Evolutionary conservation across 73 alveolate genomes (phyloP), one percentile per base, ranked within the genome.

Genomic region (Stentor roeselii): DNA sequence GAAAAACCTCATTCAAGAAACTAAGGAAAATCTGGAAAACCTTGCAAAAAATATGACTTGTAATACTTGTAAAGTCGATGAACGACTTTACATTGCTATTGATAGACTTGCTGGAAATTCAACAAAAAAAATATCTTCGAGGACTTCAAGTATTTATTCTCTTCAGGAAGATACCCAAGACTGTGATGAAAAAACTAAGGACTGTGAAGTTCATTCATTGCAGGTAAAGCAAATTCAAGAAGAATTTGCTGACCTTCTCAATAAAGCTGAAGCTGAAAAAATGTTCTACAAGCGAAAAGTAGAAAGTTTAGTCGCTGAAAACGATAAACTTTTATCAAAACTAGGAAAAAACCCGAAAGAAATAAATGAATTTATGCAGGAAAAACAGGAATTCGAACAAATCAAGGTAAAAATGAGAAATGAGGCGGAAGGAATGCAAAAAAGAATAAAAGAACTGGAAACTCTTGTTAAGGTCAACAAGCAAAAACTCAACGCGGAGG

Each of bases 271-370:
- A 67, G 80, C 80, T 67, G 80, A 67, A n/a, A 76, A 76, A 76
- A 76, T 36, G 32, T 76, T 76, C 39, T 76, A 76, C 39, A 76
- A 76, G 59, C 27, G 74, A 41, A 76, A 76, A 76, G 74, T 37
- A 36, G 84, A 76, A 21, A 21, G 40, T 40, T 39, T 76, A 40
- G 75, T 32, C n/a, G 0, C 84, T 39, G 84, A 76, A 76, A 76
- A 76, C 39, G 84, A 76, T 27, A 76, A 76, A 39, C 39, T 76
- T 32, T n/a, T 76, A 2, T 41, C 74, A n/a, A 37, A 41, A 38
- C 60, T 76, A 1, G 75, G 74, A n/a, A 76, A 76, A 2, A 37
- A 76, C 3, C 84, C 84, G 14, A 76, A 76, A 39, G 84, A 76
- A 30, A 67, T 67, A 21, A 30, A 36, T 67, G 0, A 21, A 76